Conservation (phyloP, 2,329 filamentous ascomycete genomes). For the Leptographium radiaticola region DNA sequence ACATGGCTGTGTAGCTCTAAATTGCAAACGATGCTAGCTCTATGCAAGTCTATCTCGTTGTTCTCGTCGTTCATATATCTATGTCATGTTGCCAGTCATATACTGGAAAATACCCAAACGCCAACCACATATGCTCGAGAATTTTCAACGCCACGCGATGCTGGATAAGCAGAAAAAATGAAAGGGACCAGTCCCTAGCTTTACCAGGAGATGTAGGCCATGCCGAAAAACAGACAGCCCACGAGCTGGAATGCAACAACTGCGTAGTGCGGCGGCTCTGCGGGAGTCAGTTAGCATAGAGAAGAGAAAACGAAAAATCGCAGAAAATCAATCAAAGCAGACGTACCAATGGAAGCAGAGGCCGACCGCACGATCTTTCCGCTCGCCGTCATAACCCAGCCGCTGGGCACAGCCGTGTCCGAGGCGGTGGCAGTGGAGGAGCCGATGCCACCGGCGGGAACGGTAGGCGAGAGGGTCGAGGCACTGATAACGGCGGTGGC, state of each 20-base stretch:
- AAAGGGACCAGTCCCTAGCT: not conserved
- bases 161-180: not conserved
- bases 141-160: not conserved
- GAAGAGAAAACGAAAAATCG: not conserved
- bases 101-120: not conserved
- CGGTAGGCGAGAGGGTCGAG: slow-evolving; percentile 45
- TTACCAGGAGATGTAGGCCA: slow-evolving; percentile 1
- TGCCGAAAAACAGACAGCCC: slow-evolving; percentile 23
- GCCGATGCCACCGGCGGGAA: slow-evolving; percentile 59
- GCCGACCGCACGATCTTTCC: slow-evolving; percentile 68
- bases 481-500: slow-evolving; percentile 53
- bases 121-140: not conserved
- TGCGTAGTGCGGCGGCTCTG: slow-evolving; percentile 27
- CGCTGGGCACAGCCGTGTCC: slow-evolving; percentile 50
- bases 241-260: slow-evolving; percentile 35
- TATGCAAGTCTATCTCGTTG: no score
- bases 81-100: no score
- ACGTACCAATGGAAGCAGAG: slow-evolving; percentile 42
- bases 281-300: not conserved
- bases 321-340: no score
- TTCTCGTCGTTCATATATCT: no score
- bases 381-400: slow-evolving; percentile 66
- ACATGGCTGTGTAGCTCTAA: not conserved
- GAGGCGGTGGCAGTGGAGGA: slow-evolving; percentile 37
- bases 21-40: not conserved